Conservation (phyloP, 345 rosid species). For the Populus tremula region DNA sequence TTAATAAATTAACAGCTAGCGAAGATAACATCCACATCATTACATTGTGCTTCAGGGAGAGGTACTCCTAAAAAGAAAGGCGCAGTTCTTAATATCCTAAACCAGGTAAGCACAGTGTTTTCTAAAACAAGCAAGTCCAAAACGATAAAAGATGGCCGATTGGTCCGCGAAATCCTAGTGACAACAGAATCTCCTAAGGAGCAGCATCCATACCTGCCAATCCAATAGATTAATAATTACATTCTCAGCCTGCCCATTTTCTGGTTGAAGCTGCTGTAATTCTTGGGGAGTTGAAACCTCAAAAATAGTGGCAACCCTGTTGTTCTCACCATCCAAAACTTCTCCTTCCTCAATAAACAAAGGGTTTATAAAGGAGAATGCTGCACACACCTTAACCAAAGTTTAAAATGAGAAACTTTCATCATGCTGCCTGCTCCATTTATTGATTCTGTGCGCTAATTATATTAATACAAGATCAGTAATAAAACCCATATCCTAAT, state of each 20-base stretch:
- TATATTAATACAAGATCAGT: neutral
- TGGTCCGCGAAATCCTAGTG: neutral
- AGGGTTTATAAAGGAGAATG: conserved; percentile 57
- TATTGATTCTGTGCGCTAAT: too few relatives aligned
- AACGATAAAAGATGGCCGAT: neutral
- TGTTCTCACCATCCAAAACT: conserved; percentile 42
- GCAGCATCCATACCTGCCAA: conserved; percentile 60
- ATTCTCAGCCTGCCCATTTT: conserved; percentile 38
- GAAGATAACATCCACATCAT: neutral
- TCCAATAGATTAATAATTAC: conserved; percentile 60
- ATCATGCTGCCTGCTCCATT: too few relatives aligned
- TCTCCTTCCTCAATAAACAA: conserved; percentile 49
- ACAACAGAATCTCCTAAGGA: neutral
- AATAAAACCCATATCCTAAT: neutral
- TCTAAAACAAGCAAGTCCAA: neutral
- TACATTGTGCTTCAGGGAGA: neutral
- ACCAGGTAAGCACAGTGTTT: neutral
- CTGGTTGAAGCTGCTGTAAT: conserved; percentile 52
- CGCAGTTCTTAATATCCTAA: too few relatives aligned
- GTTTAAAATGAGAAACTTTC: neutral
- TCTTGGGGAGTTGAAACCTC: conserved; percentile 63
- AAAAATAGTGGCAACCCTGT: conserved; percentile 48
- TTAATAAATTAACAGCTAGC: neutral
- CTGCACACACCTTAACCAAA: conserved; percentile 44
- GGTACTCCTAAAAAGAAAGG: neutral